Percentiles rank a stretch among this genome's conserved stretches.
phyloP scores from a whole-genome alignment of 768 basidiomycete genomes.

The Termitomyces sp. region DNA sequence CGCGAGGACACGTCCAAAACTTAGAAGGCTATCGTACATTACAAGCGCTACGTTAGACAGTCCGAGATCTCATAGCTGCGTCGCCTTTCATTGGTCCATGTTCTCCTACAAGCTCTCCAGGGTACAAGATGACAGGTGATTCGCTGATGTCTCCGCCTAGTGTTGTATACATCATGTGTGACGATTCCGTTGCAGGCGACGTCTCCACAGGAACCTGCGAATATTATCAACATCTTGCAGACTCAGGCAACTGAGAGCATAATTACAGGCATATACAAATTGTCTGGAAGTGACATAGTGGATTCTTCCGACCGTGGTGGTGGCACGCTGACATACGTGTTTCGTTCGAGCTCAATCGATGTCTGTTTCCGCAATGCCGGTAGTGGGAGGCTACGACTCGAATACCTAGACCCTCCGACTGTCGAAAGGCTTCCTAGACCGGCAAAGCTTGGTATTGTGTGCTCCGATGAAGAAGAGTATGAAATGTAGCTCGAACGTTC shows the following conservation, averaged over 20 bases:
- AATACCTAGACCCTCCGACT: neutral
- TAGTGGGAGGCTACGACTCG: neutral
- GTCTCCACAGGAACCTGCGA: slow-evolving; percentile 11
- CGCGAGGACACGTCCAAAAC: neutral
- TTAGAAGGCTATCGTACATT: no score
- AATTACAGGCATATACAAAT: slow-evolving; percentile 16
- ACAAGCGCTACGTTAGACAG: slow-evolving; percentile 4
- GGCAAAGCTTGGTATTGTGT: slow-evolving; percentile 10
- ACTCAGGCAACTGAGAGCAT: neutral
- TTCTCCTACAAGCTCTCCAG: neutral
- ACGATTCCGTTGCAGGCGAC: slow-evolving; percentile 25
- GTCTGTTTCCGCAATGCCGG: neutral
- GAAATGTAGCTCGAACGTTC: slow-evolving; percentile 8
- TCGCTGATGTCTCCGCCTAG: slow-evolving; percentile 14
- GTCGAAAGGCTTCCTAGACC: slow-evolving; percentile 5
- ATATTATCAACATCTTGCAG: neutral
- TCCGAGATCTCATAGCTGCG: neutral
- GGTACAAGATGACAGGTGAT: neutral
- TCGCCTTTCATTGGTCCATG: neutral
- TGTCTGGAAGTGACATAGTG: slow-evolving; percentile 13
- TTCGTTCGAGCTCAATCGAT: slow-evolving; percentile 1
- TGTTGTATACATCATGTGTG: slow-evolving; percentile 18
- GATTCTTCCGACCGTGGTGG: slow-evolving; percentile 7
- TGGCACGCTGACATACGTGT: neutral
- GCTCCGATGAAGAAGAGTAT: slow-evolving; percentile 2